Evolutionary conservation across 805 yeast species (phyloP).

Genomic region (Candida berthetii): DNA sequence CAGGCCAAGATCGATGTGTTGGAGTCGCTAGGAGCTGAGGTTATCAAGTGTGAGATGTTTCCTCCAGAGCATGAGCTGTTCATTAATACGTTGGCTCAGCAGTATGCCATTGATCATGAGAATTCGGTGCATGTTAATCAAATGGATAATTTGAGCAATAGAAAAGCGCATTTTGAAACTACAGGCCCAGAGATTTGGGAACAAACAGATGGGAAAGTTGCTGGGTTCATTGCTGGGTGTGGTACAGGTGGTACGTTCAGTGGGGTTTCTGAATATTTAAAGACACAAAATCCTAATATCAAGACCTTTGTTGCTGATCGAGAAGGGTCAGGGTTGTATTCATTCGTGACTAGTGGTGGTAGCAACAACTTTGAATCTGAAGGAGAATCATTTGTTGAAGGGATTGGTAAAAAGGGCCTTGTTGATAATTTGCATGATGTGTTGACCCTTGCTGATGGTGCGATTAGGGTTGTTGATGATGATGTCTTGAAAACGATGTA

Average conservation of each 20-base stretch:
- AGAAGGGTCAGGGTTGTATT: conserved; percentile 65
- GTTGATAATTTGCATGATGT: conserved; percentile 15
- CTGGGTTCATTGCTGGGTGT: conserved; percentile 66
- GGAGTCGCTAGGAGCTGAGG: conserved; percentile 53
- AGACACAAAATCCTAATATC: conserved; percentile 26
- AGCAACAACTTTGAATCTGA: conserved; percentile 14
- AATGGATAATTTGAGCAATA: conserved; percentile 70
- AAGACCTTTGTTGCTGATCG: conserved; percentile 68
- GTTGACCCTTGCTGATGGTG: conserved; percentile 11
- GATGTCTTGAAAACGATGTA: conserved; percentile 13
- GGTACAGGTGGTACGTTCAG: conserved; percentile 85
- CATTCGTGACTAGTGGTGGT: conserved; percentile 14
- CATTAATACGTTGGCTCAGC: conserved; percentile 16
- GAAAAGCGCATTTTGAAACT: conserved; percentile 60
- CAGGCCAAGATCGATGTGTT: conserved; percentile 59
- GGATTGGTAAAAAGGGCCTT: conserved; percentile 16
- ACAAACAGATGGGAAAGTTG: conserved; percentile 48
- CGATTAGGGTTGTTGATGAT: conserved; percentile 10
- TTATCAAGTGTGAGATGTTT: conserved; percentile 58
- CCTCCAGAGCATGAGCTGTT: conserved; percentile 44
- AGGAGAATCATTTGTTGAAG: conserved; percentile 19
- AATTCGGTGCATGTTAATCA: conserved; percentile 74
- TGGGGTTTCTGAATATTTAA: conserved; percentile 62
- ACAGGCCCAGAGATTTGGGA: conserved; percentile 78
- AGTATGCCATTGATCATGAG: conserved; percentile 28